phyloP scores from a whole-genome alignment of 2,329 filamentous ascomycete species.

The Cladosporium sp. region DNA sequence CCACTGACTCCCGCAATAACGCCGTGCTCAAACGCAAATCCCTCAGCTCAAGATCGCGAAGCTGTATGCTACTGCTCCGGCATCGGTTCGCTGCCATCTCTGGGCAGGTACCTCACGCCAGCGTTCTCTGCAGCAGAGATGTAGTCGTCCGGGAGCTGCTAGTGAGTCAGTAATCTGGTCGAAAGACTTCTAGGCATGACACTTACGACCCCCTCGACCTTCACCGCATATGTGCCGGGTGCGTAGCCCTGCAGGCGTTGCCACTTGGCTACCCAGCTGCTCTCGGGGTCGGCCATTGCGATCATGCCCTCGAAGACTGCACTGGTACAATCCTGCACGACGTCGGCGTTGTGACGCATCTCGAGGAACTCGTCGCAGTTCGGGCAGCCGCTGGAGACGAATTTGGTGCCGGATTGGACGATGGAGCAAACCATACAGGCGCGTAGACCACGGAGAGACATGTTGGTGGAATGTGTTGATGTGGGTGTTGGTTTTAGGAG shows the following conservation, averaged over 20 bases:
- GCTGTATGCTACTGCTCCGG: constrained; percentile 22
- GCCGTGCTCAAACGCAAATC: constrained; percentile 20
- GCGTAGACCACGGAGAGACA: constrained; percentile 75
- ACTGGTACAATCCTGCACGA: constrained; percentile 89
- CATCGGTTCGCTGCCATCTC: constrained; percentile 34
- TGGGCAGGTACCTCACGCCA: constrained; percentile 64
- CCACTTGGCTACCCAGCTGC: constrained; percentile 96
- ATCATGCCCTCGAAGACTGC: constrained; percentile 95
- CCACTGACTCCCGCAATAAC: background rate
- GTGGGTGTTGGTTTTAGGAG: background rate
- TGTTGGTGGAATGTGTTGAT: constrained; percentile 35
- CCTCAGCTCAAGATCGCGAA: background rate
- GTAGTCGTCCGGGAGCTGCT: constrained; percentile 59
- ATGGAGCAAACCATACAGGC: constrained; percentile 99
- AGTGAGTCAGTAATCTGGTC: constrained; percentile 21
- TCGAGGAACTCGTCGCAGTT: constrained; percentile 95
- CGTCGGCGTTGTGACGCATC: constrained; percentile 71
- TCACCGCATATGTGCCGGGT: constrained; percentile 87
- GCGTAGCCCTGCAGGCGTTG: constrained; percentile 89
- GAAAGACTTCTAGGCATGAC: background rate
- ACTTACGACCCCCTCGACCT: constrained; percentile 78
- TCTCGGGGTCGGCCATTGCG: constrained; percentile 75
- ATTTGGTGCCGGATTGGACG: constrained; percentile 79
- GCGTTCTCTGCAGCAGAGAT: constrained; percentile 59
- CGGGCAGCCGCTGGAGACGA: constrained; percentile 84